Conservation (phyloP, 768 basidiomycete genomes). For the Boletus tomentosulus region DNA sequence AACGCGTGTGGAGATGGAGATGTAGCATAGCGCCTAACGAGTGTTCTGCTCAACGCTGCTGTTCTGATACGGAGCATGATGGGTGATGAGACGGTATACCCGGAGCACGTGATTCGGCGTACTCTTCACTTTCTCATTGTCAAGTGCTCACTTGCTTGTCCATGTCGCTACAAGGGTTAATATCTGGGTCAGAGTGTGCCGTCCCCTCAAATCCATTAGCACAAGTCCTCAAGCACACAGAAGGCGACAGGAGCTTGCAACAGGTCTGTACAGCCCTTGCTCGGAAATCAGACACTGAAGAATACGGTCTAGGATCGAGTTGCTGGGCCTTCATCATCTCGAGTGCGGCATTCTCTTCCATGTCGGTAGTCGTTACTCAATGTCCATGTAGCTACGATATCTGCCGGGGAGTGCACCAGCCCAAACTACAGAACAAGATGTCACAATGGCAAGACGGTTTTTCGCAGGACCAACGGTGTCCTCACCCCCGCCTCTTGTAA, state of each 20-base stretch:
- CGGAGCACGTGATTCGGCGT: constrained; percentile 15
- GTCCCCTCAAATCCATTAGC: constrained; percentile 80
- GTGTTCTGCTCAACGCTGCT: constrained; percentile 30
- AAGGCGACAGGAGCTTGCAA: constrained; percentile 84
- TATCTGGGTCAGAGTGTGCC: constrained; percentile 89
- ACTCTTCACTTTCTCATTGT: background rate
- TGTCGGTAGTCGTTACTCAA: background rate
- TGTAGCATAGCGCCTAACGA: constrained; percentile 49
- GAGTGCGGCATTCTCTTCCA: constrained; percentile 39
- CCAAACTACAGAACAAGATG: constrained; percentile 58
- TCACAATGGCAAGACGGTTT: constrained; percentile 75
- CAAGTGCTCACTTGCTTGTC: background rate
- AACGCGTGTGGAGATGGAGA: constrained; percentile 66
- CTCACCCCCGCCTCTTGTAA: constrained; percentile 32
- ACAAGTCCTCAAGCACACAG: constrained; percentile 86
- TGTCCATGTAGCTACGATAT: constrained; percentile 58
- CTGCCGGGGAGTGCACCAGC: constrained; percentile 56
- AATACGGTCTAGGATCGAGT: constrained; percentile 56
- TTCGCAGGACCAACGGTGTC: constrained; percentile 49
- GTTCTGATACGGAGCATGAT: constrained; percentile 22
- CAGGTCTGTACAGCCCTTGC: constrained; percentile 47
- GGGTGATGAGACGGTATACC: background rate
- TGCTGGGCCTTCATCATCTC: constrained; percentile 66
- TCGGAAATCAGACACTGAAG: background rate
- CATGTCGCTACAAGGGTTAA: constrained; percentile 76